These are phyloP conservation scores for Phytophthora sojae DNA, from an alignment of 352 stramenopile species.

Conservation along the genomic window DNA sequence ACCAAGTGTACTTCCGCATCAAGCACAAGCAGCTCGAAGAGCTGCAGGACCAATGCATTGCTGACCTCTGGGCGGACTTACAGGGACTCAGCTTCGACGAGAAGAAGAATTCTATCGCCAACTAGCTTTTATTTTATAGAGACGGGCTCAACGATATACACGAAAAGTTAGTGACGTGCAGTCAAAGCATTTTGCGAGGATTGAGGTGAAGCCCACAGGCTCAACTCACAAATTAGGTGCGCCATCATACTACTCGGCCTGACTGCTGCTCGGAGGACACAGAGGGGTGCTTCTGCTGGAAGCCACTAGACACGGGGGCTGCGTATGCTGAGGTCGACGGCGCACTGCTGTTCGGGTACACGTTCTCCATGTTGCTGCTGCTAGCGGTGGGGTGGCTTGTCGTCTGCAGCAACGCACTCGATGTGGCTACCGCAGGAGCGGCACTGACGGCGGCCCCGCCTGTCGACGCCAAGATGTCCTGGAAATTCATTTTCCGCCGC, in stretches of 20 bases:
- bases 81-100: slow-evolving; percentile 48
- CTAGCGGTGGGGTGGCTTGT: slow-evolving; percentile 18
- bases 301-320: slow-evolving; percentile 22
- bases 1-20: slow-evolving; percentile 87
- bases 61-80: slow-evolving; percentile 62
- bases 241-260: slow-evolving; percentile 63
- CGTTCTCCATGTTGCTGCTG: slow-evolving; percentile 54
- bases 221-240: slow-evolving; percentile 36
- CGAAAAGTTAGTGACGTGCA: slow-evolving; percentile 19
- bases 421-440: slow-evolving; percentile 19
- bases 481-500: slow-evolving; percentile 89
- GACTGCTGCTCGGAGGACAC: slow-evolving; percentile 36
- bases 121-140: slow-evolving; percentile 47
- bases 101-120: slow-evolving; percentile 30
- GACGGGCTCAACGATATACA: slow-evolving; percentile 23
- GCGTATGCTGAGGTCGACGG: slow-evolving; percentile 30
- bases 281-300: slow-evolving; percentile 30
- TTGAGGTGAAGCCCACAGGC: slow-evolving; percentile 12
- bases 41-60: slow-evolving; percentile 33
- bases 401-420: slow-evolving; percentile 19
- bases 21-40: slow-evolving; percentile 68
- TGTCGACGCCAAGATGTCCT: slow-evolving; percentile 84
- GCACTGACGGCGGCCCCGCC: slow-evolving; percentile 18
- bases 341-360: slow-evolving; percentile 51
- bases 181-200: slow-evolving; percentile 29